Conservation (phyloP, 805 yeast genomes). For the Metschnikowia peoriensis region DNA sequence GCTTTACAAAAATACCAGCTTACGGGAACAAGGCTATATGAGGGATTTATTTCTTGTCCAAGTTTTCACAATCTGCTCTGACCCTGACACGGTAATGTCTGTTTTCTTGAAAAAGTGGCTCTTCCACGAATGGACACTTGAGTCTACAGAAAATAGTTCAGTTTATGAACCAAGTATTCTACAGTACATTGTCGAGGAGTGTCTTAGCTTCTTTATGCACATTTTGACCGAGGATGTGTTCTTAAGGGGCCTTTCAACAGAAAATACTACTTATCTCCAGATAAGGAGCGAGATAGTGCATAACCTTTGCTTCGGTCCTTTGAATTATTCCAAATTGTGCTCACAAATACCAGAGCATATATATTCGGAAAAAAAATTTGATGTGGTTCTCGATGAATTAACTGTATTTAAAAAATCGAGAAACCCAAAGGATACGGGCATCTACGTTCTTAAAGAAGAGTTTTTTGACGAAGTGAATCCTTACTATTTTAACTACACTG, state of each 20-base stretch:
- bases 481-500: conserved; percentile 70
- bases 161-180: conserved; percentile 47
- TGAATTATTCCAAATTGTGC: conserved; percentile 68
- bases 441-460: conserved; percentile 36
- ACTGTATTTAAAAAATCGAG: conserved; percentile 34
- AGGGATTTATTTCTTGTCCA: conserved; percentile 79
- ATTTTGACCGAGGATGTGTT: conserved; percentile 66
- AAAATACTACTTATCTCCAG: conserved; percentile 47
- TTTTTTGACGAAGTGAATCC: conserved; percentile 48
- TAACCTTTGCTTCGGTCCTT: conserved; percentile 70
- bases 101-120: conserved; percentile 72
- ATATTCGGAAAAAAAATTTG: conserved; percentile 71
- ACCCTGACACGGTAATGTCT: conserved; percentile 55
- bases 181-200: conserved; percentile 76
- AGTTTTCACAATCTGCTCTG: conserved; percentile 47
- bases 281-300: conserved; percentile 77
- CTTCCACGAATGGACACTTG: conserved; percentile 35
- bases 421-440: conserved; percentile 35
- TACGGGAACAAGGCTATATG: conserved; percentile 78
- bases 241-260: conserved; percentile 48
- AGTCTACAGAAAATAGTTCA: conserved; percentile 13
- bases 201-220: conserved; percentile 63
- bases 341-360: conserved; percentile 74
- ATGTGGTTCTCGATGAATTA: conserved; percentile 37
- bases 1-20: conserved; percentile 72